phyloP scores from a whole-genome alignment of 345 rosid species.

The Rhizophora apiculata region DNA sequence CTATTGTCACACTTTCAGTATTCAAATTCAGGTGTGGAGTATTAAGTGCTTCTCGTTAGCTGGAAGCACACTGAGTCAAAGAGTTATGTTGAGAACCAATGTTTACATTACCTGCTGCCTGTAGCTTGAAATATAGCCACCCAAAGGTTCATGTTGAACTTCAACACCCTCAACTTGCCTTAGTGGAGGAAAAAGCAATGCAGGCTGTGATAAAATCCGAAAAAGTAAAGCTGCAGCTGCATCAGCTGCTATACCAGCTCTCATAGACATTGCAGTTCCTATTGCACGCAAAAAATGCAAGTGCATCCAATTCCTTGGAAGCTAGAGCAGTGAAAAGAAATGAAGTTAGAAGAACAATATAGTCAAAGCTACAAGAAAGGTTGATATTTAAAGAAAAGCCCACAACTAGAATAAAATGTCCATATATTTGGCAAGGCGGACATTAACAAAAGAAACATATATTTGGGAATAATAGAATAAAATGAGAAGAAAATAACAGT shows the following conservation, averaged over 20 bases:
- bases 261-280: conserved; percentile 98
- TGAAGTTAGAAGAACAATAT: conserved; percentile 7
- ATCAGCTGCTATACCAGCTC: conserved; percentile 97
- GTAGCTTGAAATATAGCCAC: conserved; percentile 73
- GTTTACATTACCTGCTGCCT: conserved; percentile 65
- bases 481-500: not conserved
- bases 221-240: conserved; percentile 98
- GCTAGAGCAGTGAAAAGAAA: conserved; percentile 49
- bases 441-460: not conserved
- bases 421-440: no score
- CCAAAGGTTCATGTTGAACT: conserved; percentile 65
- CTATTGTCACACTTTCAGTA: not conserved
- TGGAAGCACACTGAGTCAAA: conserved; percentile 7
- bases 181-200: conserved; percentile 91
- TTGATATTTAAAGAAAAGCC: not conserved
- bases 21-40: not conserved
- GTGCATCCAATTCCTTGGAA: conserved; percentile 99
- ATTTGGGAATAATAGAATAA: not conserved
- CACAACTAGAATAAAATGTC: no score
- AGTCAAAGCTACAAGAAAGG: not conserved
- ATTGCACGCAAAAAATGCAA: conserved; percentile 98
- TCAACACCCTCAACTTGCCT: conserved; percentile 88
- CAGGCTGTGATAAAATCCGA: conserved; percentile 91
- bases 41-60: not conserved
- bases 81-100: conserved; percentile 5